phyloP scores from a whole-genome alignment of 2,329 filamentous ascomycete species.

The Curvularia sp. region DNA sequence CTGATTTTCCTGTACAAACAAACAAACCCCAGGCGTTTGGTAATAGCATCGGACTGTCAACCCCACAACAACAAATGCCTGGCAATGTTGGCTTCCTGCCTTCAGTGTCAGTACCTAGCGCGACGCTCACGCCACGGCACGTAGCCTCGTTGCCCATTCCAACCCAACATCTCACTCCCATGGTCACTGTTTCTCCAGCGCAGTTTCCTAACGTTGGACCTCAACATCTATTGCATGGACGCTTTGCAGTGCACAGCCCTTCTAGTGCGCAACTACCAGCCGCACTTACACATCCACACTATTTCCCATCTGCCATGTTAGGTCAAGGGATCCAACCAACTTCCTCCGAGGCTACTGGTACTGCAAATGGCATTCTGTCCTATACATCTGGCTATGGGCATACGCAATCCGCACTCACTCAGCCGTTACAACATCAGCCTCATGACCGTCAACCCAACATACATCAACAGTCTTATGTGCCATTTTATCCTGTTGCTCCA shows the following conservation, averaged over 20 bases:
- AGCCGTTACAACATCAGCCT: conserved; percentile 1
- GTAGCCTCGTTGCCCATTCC: conserved; percentile 1
- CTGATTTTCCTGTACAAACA: background rate
- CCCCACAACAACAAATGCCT: background rate
- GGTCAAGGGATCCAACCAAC: background rate
- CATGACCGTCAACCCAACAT: background rate
- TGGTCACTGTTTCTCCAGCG: background rate
- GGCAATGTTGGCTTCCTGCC: background rate
- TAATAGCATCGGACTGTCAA: background rate
- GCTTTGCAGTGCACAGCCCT: background rate
- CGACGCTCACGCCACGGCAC: background rate
- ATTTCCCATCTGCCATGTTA: background rate
- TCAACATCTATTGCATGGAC: background rate
- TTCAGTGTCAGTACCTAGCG: background rate
- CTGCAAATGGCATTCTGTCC: background rate
- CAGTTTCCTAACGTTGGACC: background rate
- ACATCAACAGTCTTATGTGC: background rate
- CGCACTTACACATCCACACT: background rate
- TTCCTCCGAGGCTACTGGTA: background rate
- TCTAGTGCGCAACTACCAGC: background rate
- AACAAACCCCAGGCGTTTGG: background rate
- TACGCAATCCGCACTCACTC: background rate
- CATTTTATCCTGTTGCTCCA: background rate
- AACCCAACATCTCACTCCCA: background rate
- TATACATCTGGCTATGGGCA: background rate